These are phyloP conservation scores for Taxawa tesnikishii DNA, from an alignment of 2,329 filamentous ascomycete species.

Conservation along the genomic window DNA sequence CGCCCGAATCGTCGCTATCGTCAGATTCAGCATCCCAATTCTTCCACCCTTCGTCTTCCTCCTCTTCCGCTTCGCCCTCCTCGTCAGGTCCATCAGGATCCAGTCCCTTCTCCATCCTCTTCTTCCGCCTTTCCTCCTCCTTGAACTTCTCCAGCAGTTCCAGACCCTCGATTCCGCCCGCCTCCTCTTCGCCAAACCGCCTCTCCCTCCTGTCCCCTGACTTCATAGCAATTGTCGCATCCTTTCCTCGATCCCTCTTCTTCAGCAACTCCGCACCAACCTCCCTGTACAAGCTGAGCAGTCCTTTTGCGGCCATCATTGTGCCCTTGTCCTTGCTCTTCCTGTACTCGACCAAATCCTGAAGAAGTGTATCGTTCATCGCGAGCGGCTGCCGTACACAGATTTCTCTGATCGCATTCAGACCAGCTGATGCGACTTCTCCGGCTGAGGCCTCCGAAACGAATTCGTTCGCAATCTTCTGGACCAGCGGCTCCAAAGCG, in stretches of 20 bases:
- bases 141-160: conserved; percentile 91
- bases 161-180: conserved; percentile 78
- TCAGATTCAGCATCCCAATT: conserved; percentile 51
- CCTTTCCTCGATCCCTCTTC: conserved; percentile 83
- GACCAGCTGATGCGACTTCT: conserved; percentile 80
- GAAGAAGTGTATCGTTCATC: conserved; percentile 89
- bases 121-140: conserved; percentile 70
- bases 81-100: conserved; percentile 50
- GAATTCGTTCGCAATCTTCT: conserved; percentile 97
- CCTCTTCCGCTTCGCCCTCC: conserved; percentile 47
- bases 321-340: conserved; percentile 98
- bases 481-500: conserved; percentile 75
- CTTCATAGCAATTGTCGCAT: conserved; percentile 71
- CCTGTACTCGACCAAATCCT: conserved; percentile 89
- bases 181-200: conserved; percentile 70
- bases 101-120: conserved; percentile 55
- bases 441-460: conserved; percentile 86
- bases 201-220: conserved; percentile 63
- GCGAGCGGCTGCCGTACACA: conserved; percentile 88
- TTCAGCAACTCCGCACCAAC: conserved; percentile 79
- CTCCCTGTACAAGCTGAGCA: conserved; percentile 83
- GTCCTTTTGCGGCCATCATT: conserved; percentile 95
- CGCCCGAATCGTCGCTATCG: conserved; percentile 61
- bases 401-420: conserved; percentile 91
- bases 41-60: conserved; percentile 39